Conservation (phyloP, 768 basidiomycete genomes). For the Gymnopilus junonius region DNA sequence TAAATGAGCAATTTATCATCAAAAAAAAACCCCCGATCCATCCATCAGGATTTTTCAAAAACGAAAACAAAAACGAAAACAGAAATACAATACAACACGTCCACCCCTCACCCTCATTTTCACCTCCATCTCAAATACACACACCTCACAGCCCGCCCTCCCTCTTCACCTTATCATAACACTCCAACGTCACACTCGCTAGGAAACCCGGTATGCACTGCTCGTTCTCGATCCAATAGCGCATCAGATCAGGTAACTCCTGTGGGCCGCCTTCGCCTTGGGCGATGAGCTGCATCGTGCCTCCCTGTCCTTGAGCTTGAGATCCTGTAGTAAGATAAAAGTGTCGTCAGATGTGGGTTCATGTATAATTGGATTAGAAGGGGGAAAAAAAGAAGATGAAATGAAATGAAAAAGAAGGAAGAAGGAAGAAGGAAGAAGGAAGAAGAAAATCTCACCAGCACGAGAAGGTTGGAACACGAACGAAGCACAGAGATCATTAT, state of each 20-base stretch:
- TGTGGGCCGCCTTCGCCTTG: conserved; percentile 77
- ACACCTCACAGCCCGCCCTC: conserved; percentile 14
- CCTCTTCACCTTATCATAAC: conserved; percentile 77
- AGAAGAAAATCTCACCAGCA: too few species aligned
- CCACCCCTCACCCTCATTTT: not conserved
- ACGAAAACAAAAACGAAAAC: too few species aligned
- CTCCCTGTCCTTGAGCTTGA: conserved; percentile 24
- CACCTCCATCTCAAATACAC: not conserved
- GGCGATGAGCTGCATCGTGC: conserved; percentile 73
- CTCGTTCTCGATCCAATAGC: conserved; percentile 86
- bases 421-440: too few species aligned
- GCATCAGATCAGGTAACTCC: conserved; percentile 75
- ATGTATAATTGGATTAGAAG: too few species aligned
- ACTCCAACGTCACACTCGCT: conserved; percentile 87
- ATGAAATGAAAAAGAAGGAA: not conserved
- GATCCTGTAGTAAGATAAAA: conserved; percentile 10
- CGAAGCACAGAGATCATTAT: conserved; percentile 83
- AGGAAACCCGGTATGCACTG: conserved; percentile 89
- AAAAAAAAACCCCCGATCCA: too few species aligned
- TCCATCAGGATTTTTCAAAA: too few species aligned
- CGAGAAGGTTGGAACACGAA: conserved; percentile 80
- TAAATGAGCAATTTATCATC: too few species aligned
- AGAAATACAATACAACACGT: not conserved
- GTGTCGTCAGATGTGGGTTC: too few species aligned
- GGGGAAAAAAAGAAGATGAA: not conserved